Base-by-base conservation (phyloP, 2,329 filamentous ascomycete species). In the Colletotrichum kahawae region DNA sequence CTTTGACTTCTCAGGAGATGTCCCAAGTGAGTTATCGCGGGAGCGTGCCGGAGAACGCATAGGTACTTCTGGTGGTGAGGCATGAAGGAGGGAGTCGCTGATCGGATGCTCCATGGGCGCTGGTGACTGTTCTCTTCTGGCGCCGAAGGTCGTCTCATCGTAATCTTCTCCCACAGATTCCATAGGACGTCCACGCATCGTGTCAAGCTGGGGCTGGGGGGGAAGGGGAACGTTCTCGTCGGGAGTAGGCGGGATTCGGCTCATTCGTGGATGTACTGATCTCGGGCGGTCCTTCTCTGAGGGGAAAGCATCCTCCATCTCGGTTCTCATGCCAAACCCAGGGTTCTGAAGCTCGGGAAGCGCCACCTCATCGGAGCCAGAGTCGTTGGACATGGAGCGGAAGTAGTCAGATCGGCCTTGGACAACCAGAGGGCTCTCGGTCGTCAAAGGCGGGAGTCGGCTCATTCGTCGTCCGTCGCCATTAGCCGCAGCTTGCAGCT, bases 401-500 rank as follows among this genome's bases (percentile, higher is more conserved):
- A 96, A 96, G 84, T 95, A 98, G 21, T 93, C 94, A 5, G 95
- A 94, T 77, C 95, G 91, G 78, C 92, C 92, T 81, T 94, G 93
- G 29, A 91, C 82, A 84, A 95, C 85, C 74, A 98, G 88, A 68
- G 96, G 95, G 79, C 95, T 95, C 75, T 94, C 93, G 48, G 95
- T 93, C 24, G 95, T 95, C 74, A 96, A 88, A 8, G 95, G 95
- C 4, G 96, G 95, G 57, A 98, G 87, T 56, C 96, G 91, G 85
- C 96, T 98, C 85, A 98, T 91, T 73, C 96, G 92, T 78, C 93
- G 92, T 65, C 95, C 95, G 77, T 91, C 90, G 81, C 91, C 92
- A 80, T 92, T 90, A 77, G 90, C 89, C 77, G 91, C 93, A 79
- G 97, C 93, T 83, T 98, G 93, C 76, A 99, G 91, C 84, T 98